Conservation (phyloP, 2,329 filamentous ascomycete genomes). For the Onygenales sp. region DNA sequence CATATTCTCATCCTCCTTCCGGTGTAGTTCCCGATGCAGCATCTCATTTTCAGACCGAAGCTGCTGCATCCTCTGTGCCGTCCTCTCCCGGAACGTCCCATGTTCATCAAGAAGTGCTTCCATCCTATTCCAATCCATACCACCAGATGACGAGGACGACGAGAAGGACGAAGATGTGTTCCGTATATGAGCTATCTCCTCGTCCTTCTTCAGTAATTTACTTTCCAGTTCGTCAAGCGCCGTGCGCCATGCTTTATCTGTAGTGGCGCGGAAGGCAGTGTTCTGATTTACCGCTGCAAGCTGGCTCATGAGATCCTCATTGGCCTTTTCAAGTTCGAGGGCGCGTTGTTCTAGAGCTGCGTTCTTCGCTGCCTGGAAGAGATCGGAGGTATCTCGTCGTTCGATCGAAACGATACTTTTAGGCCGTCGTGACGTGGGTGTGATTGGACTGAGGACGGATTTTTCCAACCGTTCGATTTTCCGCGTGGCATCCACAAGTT, state of each 20-base stretch:
- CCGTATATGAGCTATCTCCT: neutral
- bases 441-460: slow-evolving; percentile 9
- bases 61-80: slow-evolving; percentile 26
- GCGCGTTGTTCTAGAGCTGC: slow-evolving; percentile 35
- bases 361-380: slow-evolving; percentile 33
- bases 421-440: slow-evolving; percentile 18
- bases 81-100: slow-evolving; percentile 27
- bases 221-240: slow-evolving; percentile 1
- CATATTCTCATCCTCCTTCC: slow-evolving; percentile 31
- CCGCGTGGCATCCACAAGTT: slow-evolving; percentile 32
- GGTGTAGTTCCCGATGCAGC: slow-evolving; percentile 28
- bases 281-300: slow-evolving; percentile 8
- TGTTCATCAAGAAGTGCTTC: slow-evolving; percentile 33
- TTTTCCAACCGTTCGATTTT: slow-evolving; percentile 21
- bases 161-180: neutral
- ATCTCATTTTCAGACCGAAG: slow-evolving; percentile 32
- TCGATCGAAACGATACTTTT: slow-evolving; percentile 21
- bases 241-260: neutral
- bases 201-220: slow-evolving; percentile 3
- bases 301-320: slow-evolving; percentile 25
- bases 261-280: neutral
- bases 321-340: slow-evolving; percentile 33
- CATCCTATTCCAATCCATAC: slow-evolving; percentile 20
- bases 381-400: slow-evolving; percentile 24
- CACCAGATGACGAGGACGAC: neutral